These are phyloP conservation scores for Candida michaelii DNA, from an alignment of 805 yeast genomes.

Conservation along the genomic window DNA sequence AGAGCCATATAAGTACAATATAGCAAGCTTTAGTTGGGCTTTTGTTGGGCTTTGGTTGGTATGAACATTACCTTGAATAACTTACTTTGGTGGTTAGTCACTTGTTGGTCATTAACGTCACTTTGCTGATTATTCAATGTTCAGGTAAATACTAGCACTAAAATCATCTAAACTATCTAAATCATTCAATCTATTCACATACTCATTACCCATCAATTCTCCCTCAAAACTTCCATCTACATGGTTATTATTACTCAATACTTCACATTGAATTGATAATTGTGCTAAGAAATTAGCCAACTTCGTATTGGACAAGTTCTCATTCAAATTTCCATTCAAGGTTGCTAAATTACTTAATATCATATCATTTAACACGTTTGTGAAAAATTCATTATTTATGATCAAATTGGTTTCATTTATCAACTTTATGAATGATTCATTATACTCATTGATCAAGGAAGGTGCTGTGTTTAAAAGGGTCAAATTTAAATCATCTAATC, in stretches of 20 bases:
- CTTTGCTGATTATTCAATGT: conserved; percentile 59
- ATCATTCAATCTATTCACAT: conserved; percentile 35
- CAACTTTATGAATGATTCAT: conserved; percentile 38
- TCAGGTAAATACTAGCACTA: conserved; percentile 88
- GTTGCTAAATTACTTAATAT: conserved; percentile 35
- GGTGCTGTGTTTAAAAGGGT: conserved; percentile 52
- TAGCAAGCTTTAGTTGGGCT: too few species aligned
- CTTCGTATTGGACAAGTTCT: conserved; percentile 22
- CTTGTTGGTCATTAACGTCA: too few species aligned
- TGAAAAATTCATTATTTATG: conserved; percentile 33
- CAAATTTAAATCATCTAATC: conserved; percentile 39
- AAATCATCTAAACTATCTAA: conserved; percentile 74
- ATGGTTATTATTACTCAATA: conserved; percentile 36
- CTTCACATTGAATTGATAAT: conserved; percentile 62
- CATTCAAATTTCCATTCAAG: conserved; percentile 31
- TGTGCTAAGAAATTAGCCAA: conserved; percentile 73
- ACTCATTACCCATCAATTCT: conserved; percentile 36
- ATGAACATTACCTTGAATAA: too few species aligned
- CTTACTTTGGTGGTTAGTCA: too few species aligned
- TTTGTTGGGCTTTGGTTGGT: too few species aligned
- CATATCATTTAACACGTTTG: conserved; percentile 31
- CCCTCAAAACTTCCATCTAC: conserved; percentile 2
- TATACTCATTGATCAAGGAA: conserved; percentile 35
- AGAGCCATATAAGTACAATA: too few species aligned
- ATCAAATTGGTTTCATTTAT: conserved; percentile 47